These are phyloP conservation scores for Polymyxa betae DNA, from an alignment of 208 protist species.

Conservation along the genomic window DNA sequence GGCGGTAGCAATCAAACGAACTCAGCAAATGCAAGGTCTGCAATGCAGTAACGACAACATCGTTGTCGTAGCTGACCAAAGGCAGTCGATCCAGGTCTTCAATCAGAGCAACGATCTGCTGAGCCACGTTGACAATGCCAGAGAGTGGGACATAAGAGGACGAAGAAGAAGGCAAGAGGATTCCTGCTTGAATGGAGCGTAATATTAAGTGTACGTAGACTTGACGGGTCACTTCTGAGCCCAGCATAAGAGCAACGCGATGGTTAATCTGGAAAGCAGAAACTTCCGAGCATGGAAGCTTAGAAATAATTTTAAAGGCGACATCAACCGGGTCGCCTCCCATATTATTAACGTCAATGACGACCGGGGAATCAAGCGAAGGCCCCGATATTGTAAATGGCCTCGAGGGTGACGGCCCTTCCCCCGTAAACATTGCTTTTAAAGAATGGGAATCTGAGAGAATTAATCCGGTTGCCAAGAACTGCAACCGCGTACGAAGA, in stretches of 20 bases:
- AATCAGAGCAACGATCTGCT: constrained; percentile 28
- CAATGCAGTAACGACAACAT: neutral
- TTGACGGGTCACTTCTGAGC: neutral
- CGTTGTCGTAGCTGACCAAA: neutral
- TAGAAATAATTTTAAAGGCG: neutral
- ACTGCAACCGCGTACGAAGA: neutral
- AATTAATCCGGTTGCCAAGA: neutral
- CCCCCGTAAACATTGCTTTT: neutral
- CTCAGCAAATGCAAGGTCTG: neutral
- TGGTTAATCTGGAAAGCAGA: neutral
- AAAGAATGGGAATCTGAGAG: neutral
- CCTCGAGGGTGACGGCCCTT: neutral
- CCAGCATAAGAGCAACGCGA: neutral
- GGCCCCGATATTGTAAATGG: neutral
- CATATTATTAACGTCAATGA: neutral
- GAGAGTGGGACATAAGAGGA: neutral
- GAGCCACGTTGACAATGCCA: neutral
- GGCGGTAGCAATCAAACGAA: neutral
- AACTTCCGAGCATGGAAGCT: neutral
- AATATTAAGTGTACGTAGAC: neutral
- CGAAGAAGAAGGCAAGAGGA: neutral
- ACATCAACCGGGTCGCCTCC: neutral
- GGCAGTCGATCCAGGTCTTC: neutral
- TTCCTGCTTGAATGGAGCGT: neutral
- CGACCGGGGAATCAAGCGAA: neutral